Base-by-base conservation (phyloP, 78 protist genomes). In the Dictyostelium capitatum region DNA sequence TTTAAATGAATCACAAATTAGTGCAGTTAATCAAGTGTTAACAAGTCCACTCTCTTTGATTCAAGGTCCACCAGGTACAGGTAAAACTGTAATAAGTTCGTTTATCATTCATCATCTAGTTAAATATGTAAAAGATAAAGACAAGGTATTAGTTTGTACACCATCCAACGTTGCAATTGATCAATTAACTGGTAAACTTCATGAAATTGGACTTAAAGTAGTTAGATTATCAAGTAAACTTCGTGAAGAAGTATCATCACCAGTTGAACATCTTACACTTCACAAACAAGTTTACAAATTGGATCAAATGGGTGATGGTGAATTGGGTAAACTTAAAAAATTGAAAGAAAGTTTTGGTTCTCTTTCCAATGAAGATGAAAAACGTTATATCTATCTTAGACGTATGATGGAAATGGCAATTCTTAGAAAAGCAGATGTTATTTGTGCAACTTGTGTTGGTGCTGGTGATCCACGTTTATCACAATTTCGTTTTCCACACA, bases 91-190 rank as follows among this genome's bases (percentile, higher is more conserved):
- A 25, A 98, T 99, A 14, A 96, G 99, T 0, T 99, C 99, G 0
- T 89, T 99, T 15, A 82, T 99, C 51, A 99, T 99, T 28, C 98
- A 99, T 94, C 99, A 99, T 83, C 75, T 99, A 37, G 97, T 89
- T 0, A 69, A 89, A 78, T 83, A 79, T 57, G 79, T 87, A 15
- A 50, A 77, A 41, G 41, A 37, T 5, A 80, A 83, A 28, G 95
- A 92, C 19, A 97, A 98, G 90, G 98, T 98, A 47, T 95, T 98
- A 23, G 99, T 99, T 53, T 97, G 99, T 69, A 99, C 99, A 15
- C 99, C 99, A 6, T 81, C 97, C 12, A 99, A 99, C 83, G 98
- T 99, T 4, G 99, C 99, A 12, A 99, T 99, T n/a, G 99, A 99
- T 74, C 99, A 99, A 57, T 94, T 99, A 25, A 69, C 99, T 2